Base-by-base conservation (phyloP, 2,329 filamentous ascomycete species). In the Pseudopyricularia javanii region DNA sequence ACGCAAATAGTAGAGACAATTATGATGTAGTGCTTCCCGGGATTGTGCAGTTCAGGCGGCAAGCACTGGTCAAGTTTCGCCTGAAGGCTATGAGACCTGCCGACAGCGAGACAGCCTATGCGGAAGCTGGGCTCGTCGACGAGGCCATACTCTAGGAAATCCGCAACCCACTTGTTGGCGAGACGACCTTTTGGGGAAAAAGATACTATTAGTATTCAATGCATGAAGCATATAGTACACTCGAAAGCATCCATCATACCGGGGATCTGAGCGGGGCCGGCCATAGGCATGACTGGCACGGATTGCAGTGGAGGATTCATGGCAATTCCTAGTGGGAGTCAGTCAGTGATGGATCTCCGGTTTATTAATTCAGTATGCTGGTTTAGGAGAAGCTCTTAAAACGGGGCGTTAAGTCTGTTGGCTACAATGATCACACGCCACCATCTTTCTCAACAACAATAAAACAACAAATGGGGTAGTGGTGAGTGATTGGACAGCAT, bases 1-100 rank as follows among this genome's bases (percentile, higher is more conserved):
- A 59, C 58, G 56, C 65, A 67, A 53, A 66, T 59, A 50, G 62
- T 64, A 8, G 62, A 61, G 22, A 63, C 50, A 7, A 52, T 52
- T 17, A 52, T 35, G 17, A 45, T 26, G 28, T 51, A 51, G 33
- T 51, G 37, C 15, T 43, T 30, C 17, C 50, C 50, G 8, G 50
- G 24, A 5, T 51, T 30, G 50, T 35, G 50, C 24, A 51, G 50
- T 2, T 30, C 37, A 5, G 35, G 37, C n/a, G 15, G 14, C 9
- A 51, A 35, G 24, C 34, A 51, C 30, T 51, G 50, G 26, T 51
- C 50, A 4, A 30, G 34, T 45, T 43, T 51, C 26, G 40, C 35
- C 28, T 32, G 22, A 7, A 54, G 37, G 22, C 37, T 17, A 30
- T 52, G 50, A 17, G 50, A 22, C 22, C 24, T 20, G n/a, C 43